These are phyloP conservation scores for Trichosporon sp. DNA, from an alignment of 1,284 basidiomycete species.

Conservation along the genomic window DNA sequence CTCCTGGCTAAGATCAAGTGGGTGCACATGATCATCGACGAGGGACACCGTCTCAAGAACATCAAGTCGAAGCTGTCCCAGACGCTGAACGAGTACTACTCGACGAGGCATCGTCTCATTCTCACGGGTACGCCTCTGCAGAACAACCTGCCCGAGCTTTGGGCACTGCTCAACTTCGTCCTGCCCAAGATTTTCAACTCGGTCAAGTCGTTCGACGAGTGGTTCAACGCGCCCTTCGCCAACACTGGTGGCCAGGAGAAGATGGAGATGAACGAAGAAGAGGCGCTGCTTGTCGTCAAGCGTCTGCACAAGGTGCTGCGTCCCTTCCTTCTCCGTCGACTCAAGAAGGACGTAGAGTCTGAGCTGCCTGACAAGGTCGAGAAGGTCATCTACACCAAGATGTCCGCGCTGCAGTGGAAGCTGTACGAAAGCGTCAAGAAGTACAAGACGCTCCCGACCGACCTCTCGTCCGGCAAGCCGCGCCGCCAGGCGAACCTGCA, in stretches of 20 bases:
- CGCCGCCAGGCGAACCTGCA: conserved; percentile 57
- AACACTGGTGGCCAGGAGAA: conserved; percentile 90
- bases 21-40: conserved; percentile 99
- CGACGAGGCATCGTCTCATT: conserved; percentile 89
- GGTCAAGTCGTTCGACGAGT: conserved; percentile 98
- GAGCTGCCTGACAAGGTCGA: conserved; percentile 99
- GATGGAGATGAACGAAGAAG: conserved; percentile 99
- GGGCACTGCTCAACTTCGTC: conserved; percentile 97
- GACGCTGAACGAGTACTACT: conserved; percentile 89
- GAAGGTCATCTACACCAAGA: conserved; percentile 97
- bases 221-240: conserved; percentile 99
- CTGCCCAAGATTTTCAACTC: conserved; percentile 99
- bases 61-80: conserved; percentile 91
- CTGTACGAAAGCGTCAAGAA: conserved; percentile 86
- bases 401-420: conserved; percentile 91
- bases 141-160: conserved; percentile 97
- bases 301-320: conserved; percentile 95
- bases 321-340: conserved; percentile 88
- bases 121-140: conserved; percentile 97
- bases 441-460: conserved; percentile 56
- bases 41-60: conserved; percentile 99
- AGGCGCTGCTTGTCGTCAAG: conserved; percentile 93
- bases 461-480: conserved; percentile 45
- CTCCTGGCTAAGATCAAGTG: conserved; percentile 88
- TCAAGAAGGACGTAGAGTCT: conserved; percentile 98